Evolutionary conservation across 108 stramenopile species (phyloP), one percentile per base, ranked within the genome.

Genomic region (Epipyxis sp.): DNA sequence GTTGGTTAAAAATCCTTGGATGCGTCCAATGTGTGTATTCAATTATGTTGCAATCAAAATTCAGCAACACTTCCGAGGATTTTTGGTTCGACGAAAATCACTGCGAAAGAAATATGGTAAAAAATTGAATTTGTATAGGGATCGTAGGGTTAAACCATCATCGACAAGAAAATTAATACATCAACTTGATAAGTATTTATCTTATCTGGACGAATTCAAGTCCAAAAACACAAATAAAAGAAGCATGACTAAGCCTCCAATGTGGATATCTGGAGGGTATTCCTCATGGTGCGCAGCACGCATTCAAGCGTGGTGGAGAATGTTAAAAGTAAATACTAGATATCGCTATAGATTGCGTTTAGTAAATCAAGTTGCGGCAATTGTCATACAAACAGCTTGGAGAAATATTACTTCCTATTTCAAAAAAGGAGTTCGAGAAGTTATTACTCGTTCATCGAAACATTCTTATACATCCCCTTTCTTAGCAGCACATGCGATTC

Each of bases 271-370:
- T 54, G 71, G 27, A 42, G 71, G 71, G 10, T 74, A 30, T 25
- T 74, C 71, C 71, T 6, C 32, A n/a, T 74, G 71, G 71, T 74
- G 71, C 34, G 71, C 71, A 13, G 71, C 43, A 6, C 6, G 71
- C 6, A 74, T 74, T 39, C 71, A 74, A 74, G 6, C 71, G 50
- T 34, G 3, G 3, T 74, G 35, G 25, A 27, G 71, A 10, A 74
- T 74, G 71, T 3, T 34, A 27, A 46, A 46, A 20, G 3, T 3
- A 13, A 6, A 25, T 29, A 39, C 42, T 16, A 37, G 71, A 6
- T 74, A 43, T 57, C 6, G 13, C 42, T 39, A 6, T 27, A 13
- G 44, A 46, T 10, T 29, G 10, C 25, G 3, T 74, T 74, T 74
- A 20, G 50, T 74, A 6, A 74, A 74, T 57, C 46, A 74, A 39